Base-by-base conservation (phyloP, 345 rosid genomes). In the Citrus trifoliata region DNA sequence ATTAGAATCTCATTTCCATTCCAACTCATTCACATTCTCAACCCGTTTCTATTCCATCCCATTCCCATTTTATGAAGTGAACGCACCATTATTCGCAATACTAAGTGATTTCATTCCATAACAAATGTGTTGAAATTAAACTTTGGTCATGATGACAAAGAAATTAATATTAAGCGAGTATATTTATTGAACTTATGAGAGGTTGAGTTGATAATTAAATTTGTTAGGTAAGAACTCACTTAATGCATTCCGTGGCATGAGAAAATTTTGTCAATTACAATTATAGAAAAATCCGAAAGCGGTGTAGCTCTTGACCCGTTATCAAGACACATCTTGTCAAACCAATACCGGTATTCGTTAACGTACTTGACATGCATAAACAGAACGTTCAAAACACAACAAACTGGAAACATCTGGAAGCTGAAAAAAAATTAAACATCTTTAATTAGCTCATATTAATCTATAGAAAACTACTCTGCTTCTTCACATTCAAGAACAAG, bases 11-110 rank as follows among this genome's bases (percentile, higher is more conserved):
- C 33, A 32, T 32, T 32, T 5, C 0, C 5, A 32, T 30, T 30
- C 0, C 0, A 32, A 0, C 33, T 32, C 33, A 32, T 32, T n/a
- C n/a, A n/a, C n/a, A n/a, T n/a, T n/a, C n/a, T n/a, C n/a, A n/a
- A n/a, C n/a, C n/a, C n/a, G n/a, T 32, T 32, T 5, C 0, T 0
- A 32, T 30, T 30, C 0, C 0, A 32, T 0, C 33, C 4, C 33
- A 32, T 32, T 32, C 33, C 0, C 5, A 32, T 32, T 32, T 32
- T 32, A 32, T 32, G 33, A 32, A 32, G 33, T 32, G 5, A 32
- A 32, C 5, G 33, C 5, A 32, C 33, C 5, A 32, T 32, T 32
- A 46, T 46, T 13, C 51, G 13, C 51, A 46, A 46, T 46, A 13
- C 4, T 0, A 12, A 13, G 51, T 46, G 51, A 46, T 46, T 46